These are phyloP conservation scores for Onygenales sp. DNA, from an alignment of 2,329 filamentous ascomycete genomes.

Conservation along the genomic window DNA sequence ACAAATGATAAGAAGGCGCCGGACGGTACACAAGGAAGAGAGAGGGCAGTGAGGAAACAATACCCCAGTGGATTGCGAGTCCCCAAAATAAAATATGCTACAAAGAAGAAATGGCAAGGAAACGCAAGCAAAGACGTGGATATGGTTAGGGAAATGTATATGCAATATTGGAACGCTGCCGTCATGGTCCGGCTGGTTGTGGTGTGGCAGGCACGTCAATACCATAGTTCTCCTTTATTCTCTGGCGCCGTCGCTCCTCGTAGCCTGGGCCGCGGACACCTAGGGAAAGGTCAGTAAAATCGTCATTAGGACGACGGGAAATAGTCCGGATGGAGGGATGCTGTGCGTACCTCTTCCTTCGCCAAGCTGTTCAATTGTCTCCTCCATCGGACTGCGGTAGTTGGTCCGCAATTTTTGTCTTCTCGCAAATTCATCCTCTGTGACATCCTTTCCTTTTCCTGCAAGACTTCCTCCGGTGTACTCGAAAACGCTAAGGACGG, in stretches of 20 bases:
- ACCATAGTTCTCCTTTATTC: slow-evolving; percentile 79
- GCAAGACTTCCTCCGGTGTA: slow-evolving; percentile 56
- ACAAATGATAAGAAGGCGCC: too few species aligned
- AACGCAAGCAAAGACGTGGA: slow-evolving; percentile 3
- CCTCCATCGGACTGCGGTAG: slow-evolving; percentile 63
- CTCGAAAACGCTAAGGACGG: slow-evolving; percentile 54
- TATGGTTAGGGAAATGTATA: slow-evolving; percentile 1
- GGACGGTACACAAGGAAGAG: too few species aligned
- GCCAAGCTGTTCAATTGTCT: slow-evolving; percentile 72
- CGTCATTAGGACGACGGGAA: not conserved
- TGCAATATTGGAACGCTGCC: slow-evolving; percentile 6
- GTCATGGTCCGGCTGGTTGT: slow-evolving; percentile 31
- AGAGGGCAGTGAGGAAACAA: not conserved
- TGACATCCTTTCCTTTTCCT: slow-evolving; percentile 45
- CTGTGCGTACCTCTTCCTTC: slow-evolving; percentile 68
- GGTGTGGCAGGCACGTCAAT: slow-evolving; percentile 66
- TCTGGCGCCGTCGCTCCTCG: slow-evolving; percentile 69
- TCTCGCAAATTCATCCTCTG: slow-evolving; percentile 64
- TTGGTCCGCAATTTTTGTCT: slow-evolving; percentile 66
- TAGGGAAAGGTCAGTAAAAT: slow-evolving; percentile 27
- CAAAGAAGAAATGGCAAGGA: slow-evolving; percentile 12
- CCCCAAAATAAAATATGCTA: slow-evolving; percentile 2
- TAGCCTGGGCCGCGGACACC: slow-evolving; percentile 75
- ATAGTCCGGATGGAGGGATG: not conserved
- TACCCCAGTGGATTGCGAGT: not conserved